A percentile compares a stretch with the other conserved stretches of the same genome.
Evolutionary conservation across 192 early-diverging fungal genomes (phyloP).

Genomic region (Coemansia sp.): DNA sequence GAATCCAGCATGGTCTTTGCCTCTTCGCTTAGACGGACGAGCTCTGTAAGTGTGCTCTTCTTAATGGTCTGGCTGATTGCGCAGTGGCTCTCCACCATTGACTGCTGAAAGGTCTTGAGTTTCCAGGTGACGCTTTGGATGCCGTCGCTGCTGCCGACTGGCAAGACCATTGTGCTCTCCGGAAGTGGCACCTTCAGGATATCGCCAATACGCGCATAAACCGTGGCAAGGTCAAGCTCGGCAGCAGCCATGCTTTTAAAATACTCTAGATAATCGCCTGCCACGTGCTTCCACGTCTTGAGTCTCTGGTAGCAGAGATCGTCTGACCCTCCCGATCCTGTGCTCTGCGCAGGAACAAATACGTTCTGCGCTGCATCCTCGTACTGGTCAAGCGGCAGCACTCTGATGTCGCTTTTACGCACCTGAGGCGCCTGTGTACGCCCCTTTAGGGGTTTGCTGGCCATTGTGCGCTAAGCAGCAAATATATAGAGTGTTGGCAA

Average conservation of each 20-base stretch:
- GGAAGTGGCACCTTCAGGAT: conserved; percentile 39
- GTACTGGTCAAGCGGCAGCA: conserved; percentile 15
- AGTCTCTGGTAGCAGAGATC: conserved; percentile 51
- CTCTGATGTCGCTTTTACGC: conserved; percentile 52
- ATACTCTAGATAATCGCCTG: conserved; percentile 45
- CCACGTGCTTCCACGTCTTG: conserved; percentile 35
- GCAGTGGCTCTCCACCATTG: conserved; percentile 48
- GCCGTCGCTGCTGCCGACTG: conserved; percentile 20
- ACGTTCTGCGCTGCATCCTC: conserved; percentile 7
- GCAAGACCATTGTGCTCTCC: conserved; percentile 33
- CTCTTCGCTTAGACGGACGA: conserved; percentile 15
- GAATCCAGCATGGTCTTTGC: conserved; percentile 9
- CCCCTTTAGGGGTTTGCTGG: conserved; percentile 13
- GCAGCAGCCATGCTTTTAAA: conserved; percentile 53
- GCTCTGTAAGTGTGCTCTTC: conserved; percentile 19
- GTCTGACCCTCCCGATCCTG: conserved; percentile 35
- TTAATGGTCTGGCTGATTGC: conserved; percentile 35
- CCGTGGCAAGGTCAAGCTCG: conserved; percentile 50
- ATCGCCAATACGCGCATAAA: conserved; percentile 52
- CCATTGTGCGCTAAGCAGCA: background rate
- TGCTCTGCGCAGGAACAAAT: conserved; percentile 33
- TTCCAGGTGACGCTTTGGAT: conserved; percentile 25
- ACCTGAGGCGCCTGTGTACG: conserved; percentile 20
- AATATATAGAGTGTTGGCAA: too few relatives aligned
- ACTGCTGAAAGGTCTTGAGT: conserved; percentile 47